Conservation (phyloP, 192 early-diverging fungal species). For the Fimicolochytrium jonesii region DNA sequence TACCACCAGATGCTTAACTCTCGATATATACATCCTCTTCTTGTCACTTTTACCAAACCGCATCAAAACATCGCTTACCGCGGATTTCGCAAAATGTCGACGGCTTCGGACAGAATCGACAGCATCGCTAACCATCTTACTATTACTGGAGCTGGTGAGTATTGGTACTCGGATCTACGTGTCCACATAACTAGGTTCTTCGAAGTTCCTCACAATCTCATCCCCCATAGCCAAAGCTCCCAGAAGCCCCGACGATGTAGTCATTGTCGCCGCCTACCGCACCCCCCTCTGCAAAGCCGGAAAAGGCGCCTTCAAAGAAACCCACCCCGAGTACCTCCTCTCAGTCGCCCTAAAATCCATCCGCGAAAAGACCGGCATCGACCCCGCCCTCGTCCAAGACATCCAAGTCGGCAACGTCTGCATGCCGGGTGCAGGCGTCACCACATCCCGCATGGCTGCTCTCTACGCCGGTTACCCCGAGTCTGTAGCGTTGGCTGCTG, state of each 20-base stretch:
- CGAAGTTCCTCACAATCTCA: neutral
- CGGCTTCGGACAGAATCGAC: no score
- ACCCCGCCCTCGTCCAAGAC: slow-evolving; percentile 81
- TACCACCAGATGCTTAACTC: no score
- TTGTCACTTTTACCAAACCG: no score
- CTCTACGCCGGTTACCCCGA: slow-evolving; percentile 84
- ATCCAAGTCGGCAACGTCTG: slow-evolving; percentile 89
- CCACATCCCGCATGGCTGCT: slow-evolving; percentile 79
- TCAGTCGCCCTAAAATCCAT: slow-evolving; percentile 63
- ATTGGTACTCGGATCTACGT: neutral
- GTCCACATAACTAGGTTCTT: neutral
- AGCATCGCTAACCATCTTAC: slow-evolving; percentile 22
- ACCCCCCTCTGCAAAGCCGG: slow-evolving; percentile 79
- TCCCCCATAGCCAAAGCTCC: slow-evolving; percentile 20
- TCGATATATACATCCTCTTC: no score
- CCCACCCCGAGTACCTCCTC: slow-evolving; percentile 63
- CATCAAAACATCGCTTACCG: no score
- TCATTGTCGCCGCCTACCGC: slow-evolving; percentile 83
- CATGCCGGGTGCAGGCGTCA: slow-evolving; percentile 80
- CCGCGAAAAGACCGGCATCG: slow-evolving; percentile 59
- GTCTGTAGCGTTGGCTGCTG: slow-evolving; percentile 67
- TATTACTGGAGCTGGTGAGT: slow-evolving; percentile 23
- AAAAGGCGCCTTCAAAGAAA: slow-evolving; percentile 87
- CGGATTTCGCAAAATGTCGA: no score
- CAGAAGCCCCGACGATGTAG: slow-evolving; percentile 82